These are phyloP conservation scores for Phytophthora aleatoria DNA, from an alignment of 352 stramenopile genomes.

Conservation along the genomic window DNA sequence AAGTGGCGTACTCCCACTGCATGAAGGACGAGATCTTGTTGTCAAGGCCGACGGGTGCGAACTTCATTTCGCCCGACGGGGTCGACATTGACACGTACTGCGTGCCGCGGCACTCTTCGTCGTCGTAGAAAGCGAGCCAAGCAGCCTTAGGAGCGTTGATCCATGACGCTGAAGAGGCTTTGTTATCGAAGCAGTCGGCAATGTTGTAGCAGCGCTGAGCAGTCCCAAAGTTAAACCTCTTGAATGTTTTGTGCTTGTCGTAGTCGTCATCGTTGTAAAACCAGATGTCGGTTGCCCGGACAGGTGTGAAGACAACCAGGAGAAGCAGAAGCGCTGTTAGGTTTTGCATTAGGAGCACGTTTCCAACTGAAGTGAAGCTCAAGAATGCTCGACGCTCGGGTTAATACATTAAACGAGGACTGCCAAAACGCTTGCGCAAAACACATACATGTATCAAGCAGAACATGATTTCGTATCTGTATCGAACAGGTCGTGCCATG, in stretches of 20 bases:
- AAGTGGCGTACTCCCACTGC: constrained; percentile 25
- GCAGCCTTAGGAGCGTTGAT: constrained; percentile 17
- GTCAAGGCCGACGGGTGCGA: constrained; percentile 16
- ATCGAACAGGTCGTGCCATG: too few relatives aligned
- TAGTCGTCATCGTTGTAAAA: constrained; percentile 28
- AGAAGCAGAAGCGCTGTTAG: constrained; percentile 2
- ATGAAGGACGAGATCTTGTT: constrained; percentile 43
- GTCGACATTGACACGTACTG: constrained; percentile 11
- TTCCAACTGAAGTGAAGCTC: not conserved
- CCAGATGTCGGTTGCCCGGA: constrained; percentile 25
- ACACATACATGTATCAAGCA: not conserved
- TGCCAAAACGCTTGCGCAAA: not conserved
- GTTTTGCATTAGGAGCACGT: not conserved
- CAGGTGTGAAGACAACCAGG: not conserved
- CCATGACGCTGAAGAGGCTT: constrained; percentile 26
- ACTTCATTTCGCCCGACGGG: constrained; percentile 22
- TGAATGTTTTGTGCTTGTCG: constrained; percentile 32
- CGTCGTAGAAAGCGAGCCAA: constrained; percentile 32
- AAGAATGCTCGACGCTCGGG: not conserved
- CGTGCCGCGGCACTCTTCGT: constrained; percentile 18
- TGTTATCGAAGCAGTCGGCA: constrained; percentile 30
- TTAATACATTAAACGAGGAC: not conserved
- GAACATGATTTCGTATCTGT: not conserved
- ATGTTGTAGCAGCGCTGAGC: constrained; percentile 33
- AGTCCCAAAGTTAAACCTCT: constrained; percentile 30